Conservation (phyloP, 192 early-diverging fungal species). For the Gigaspora rosea region DNA sequence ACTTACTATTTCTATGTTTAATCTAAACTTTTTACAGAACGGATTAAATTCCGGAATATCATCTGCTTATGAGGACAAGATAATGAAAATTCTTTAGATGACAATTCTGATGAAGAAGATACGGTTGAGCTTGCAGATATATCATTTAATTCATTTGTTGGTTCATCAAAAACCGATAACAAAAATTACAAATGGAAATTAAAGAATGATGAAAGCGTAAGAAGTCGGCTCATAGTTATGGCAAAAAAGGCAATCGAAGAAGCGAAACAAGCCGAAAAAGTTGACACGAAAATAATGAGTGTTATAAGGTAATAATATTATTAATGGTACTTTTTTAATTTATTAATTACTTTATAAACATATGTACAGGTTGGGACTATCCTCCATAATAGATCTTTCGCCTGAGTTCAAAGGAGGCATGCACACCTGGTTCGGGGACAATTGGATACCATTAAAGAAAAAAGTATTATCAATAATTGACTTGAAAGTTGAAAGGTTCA, state of each 20-base stretch:
- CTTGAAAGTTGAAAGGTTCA: slow-evolving; percentile 9
- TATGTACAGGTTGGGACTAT: slow-evolving; percentile 28
- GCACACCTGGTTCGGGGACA: slow-evolving; percentile 31
- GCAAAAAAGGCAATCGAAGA: neutral
- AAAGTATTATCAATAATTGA: slow-evolving; percentile 4
- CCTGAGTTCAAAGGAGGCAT: slow-evolving; percentile 27
- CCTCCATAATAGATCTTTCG: slow-evolving; percentile 26
- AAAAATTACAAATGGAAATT: slow-evolving; percentile 7
- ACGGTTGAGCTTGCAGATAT: neutral
- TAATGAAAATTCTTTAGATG: slow-evolving; percentile 5
- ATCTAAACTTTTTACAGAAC: neutral
- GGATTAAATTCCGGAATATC: slow-evolving; percentile 1
- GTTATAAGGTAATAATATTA: neutral
- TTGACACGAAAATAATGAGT: neutral
- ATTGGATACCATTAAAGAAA: slow-evolving; percentile 19
- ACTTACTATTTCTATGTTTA: neutral
- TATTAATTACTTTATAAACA: slow-evolving; percentile 15
- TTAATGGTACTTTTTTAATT: slow-evolving; percentile 6
- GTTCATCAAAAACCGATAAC: neutral
- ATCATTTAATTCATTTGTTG: slow-evolving; percentile 7
- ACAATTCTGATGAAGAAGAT: slow-evolving; percentile 1
- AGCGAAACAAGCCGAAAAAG: slow-evolving; percentile 4
- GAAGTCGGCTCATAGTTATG: neutral
- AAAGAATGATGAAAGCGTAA: neutral
- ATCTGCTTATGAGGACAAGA: neutral